Evolutionary conservation across 225 moss, liverwort and hornwort species (phyloP).

Genomic region (Straminergon stramineum): DNA sequence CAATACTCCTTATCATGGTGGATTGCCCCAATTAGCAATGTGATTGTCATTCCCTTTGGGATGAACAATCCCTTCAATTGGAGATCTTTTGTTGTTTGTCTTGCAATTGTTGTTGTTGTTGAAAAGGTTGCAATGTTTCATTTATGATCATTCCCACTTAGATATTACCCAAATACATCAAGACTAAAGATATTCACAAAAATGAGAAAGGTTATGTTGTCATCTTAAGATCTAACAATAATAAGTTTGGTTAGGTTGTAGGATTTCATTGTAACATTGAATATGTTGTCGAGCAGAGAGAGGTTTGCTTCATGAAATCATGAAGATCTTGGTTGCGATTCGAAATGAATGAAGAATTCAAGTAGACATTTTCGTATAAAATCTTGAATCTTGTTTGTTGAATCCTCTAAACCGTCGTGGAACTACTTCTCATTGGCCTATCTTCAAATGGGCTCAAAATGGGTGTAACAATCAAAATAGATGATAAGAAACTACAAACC

Average conservation of each 20-base stretch:
- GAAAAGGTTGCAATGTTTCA: not conserved
- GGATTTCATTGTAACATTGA: not conserved
- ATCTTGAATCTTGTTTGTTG: no score
- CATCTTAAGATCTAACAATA: not conserved
- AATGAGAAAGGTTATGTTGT: not conserved
- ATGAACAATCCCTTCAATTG: not conserved
- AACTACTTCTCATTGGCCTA: no score
- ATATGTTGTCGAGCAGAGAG: not conserved
- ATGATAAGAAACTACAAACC: no score
- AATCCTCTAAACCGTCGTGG: no score
- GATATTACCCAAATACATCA: not conserved
- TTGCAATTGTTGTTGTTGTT: fast-evolving
- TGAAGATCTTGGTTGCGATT: no score
- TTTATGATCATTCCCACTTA: not conserved
- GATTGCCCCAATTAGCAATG: not conserved
- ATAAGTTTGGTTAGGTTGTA: not conserved
- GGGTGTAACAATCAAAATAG: no score
- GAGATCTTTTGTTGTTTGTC: not conserved
- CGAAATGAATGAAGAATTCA: no score
- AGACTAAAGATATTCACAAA: not conserved
- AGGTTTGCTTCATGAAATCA: no score
- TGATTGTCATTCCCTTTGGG: not conserved
- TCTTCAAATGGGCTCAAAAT: no score
- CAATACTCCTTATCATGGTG: not conserved
- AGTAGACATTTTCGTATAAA: no score